These are phyloP conservation scores for Anthoceros angustus DNA, from an alignment of 225 moss, liverwort and hornwort species.

Conservation along the genomic window DNA sequence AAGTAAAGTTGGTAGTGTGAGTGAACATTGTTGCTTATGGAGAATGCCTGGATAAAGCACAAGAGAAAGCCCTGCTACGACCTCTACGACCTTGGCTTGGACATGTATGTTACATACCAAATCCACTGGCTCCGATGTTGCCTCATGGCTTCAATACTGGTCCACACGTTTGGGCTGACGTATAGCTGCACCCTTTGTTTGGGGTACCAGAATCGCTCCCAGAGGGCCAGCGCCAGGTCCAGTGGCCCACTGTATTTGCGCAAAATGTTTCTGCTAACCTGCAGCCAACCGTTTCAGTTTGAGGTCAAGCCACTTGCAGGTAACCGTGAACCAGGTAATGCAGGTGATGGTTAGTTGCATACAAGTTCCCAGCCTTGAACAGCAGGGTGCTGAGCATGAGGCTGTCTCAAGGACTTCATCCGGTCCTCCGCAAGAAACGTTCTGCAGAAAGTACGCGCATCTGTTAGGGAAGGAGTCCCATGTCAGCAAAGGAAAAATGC, in stretches of 20 bases:
- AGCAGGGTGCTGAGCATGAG: constrained; percentile 8
- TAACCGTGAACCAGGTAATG: neutral
- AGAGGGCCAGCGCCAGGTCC: constrained; percentile 26
- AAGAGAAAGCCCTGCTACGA: neutral
- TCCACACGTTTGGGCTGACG: constrained; percentile 41
- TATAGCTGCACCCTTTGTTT: constrained; percentile 19
- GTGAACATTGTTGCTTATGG: constrained; percentile 3
- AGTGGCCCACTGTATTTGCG: constrained; percentile 40
- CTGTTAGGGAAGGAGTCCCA: constrained; percentile 6
- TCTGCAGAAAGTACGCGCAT: constrained; percentile 21
- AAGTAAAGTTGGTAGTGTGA: constrained; percentile 14
- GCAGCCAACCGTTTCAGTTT: constrained; percentile 1
- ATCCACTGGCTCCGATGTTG: constrained; percentile 46
- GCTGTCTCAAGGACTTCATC: constrained; percentile 7
- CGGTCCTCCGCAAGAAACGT: constrained; percentile 23
- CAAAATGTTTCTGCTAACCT: constrained; percentile 40
- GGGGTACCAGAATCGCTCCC: constrained; percentile 8
- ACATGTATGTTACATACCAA: constrained; percentile 22
- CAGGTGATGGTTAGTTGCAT: constrained; percentile 9
- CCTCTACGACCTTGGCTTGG: neutral
- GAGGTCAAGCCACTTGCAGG: neutral
- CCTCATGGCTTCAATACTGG: constrained; percentile 45
- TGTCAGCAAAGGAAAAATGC: constrained; percentile 5
- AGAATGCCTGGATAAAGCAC: neutral
- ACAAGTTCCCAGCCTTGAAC: constrained; percentile 50